Percentiles rank a stretch among this genome's conserved stretches.
phyloP scores from a whole-genome alignment of 192 early-diverging fungal genomes.

The Rhizophagus prolifer region DNA sequence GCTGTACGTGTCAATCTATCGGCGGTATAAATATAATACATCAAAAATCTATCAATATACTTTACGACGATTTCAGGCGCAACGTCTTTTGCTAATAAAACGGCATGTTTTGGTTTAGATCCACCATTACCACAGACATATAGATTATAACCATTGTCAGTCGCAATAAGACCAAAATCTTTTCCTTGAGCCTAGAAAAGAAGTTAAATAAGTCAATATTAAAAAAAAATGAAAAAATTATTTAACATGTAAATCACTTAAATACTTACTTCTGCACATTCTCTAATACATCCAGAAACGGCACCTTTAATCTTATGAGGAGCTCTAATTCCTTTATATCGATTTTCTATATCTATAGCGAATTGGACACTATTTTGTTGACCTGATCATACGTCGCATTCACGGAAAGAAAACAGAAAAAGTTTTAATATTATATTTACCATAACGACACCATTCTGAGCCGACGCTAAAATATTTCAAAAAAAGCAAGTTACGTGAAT shows the following conservation, averaged over 20 bases:
- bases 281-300: slow-evolving; percentile 66
- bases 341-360: slow-evolving; percentile 62
- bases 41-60: slow-evolving; percentile 67
- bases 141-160: slow-evolving; percentile 70
- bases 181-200: slow-evolving; percentile 38
- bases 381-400: neutral
- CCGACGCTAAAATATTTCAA: slow-evolving; percentile 43
- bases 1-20: slow-evolving; percentile 65
- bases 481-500: neutral
- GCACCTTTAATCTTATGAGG: slow-evolving; percentile 72
- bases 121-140: slow-evolving; percentile 74
- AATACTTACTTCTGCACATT: slow-evolving; percentile 46
- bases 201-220: neutral
- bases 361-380: slow-evolving; percentile 67
- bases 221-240: neutral
- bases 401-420: neutral
- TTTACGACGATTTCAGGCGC: slow-evolving; percentile 51
- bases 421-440: slow-evolving; percentile 9
- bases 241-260: neutral
- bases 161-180: slow-evolving; percentile 59
- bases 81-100: slow-evolving; percentile 55
- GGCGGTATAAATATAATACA: slow-evolving; percentile 73
- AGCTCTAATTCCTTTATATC: slow-evolving; percentile 67
- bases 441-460: slow-evolving; percentile 68
- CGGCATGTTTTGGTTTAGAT: slow-evolving; percentile 65